Base-by-base conservation (phyloP, 176 grass and related monocot species). In the Echinochloa phyllopogon region DNA sequence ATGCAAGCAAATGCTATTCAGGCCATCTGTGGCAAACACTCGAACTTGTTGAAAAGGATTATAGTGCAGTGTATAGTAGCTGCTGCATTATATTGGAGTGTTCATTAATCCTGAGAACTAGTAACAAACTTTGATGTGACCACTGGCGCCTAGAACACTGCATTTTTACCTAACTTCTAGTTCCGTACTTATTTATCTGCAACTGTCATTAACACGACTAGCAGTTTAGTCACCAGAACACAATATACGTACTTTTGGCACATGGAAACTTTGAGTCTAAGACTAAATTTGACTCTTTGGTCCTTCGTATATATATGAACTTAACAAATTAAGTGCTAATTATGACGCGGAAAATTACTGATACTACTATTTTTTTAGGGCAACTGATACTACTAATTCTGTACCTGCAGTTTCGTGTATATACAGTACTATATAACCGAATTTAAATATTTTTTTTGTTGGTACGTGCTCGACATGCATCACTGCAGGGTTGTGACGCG, bases 401-500 rank as follows among this genome's bases (percentile, higher is more conserved):
- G 10, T 40, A 17, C n/a, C n/a, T n/a, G n/a, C 39, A 65, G 41
- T 21, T 43, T 5, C 2, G 17, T 42, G 36, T 41, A 11, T 69
- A 66, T 41, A 39, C 38, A n/a, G n/a, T n/a, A n/a, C n/a, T n/a
- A n/a, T n/a, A n/a, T 21, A 44, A 16, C 13, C 50, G 4, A 43
- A 6, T 20, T 45, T 13, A 70, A 49, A 17, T 17, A 29, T 15
- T 27, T 16, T 24, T 16, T 47, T n/a, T n/a, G n/a, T n/a, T n/a
- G n/a, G 3, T 11, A 51, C 45, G 9, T 36, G 71, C 24, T 52
- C 10, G 15, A 33, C 45, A 20, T 50, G 33, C 18, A 56, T 13
- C 9, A n/a, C n/a, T 29, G 23, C 68, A 95, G 91, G 94, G 94
- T 0, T 95, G 94, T 40, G 94, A 95, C 44, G 91, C 78, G 45